These are phyloP conservation scores for Willaertia magna DNA, from an alignment of 208 protist genomes.

Conservation along the genomic window DNA sequence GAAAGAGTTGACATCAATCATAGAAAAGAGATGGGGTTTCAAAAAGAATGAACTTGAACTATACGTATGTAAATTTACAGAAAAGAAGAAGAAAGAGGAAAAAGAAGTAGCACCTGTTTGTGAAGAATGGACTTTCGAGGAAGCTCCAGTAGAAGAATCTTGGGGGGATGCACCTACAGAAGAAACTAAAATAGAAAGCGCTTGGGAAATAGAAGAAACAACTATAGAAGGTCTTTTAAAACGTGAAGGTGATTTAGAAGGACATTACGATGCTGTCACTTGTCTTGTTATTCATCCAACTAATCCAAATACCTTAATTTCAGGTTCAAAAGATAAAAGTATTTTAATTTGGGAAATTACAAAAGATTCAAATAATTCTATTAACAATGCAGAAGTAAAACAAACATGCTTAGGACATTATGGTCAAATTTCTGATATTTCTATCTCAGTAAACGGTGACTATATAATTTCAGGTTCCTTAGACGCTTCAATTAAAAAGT, in stretches of 20 bases:
- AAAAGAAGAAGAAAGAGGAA: too few species aligned
- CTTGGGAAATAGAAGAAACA: too few species aligned
- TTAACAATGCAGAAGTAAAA: background rate
- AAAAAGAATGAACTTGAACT: too few species aligned
- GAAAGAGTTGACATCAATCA: too few species aligned
- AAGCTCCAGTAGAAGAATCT: too few species aligned
- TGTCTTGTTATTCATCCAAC: background rate
- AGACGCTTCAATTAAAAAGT: slow-evolving; percentile 95
- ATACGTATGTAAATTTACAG: too few species aligned
- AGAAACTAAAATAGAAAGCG: too few species aligned
- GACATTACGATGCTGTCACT: background rate
- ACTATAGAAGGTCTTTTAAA: background rate
- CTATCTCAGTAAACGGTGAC: slow-evolving; percentile 90
- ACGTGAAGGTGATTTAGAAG: background rate
- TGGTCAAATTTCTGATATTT: slow-evolving; percentile 88
- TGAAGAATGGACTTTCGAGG: too few species aligned
- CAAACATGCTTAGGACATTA: slow-evolving; percentile 64
- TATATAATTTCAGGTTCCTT: slow-evolving; percentile 96
- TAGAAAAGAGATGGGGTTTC: too few species aligned
- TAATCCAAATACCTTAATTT: slow-evolving; percentile 1
- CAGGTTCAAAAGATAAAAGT: slow-evolving; percentile 21
- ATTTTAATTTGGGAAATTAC: slow-evolving; percentile 20
- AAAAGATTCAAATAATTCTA: background rate
- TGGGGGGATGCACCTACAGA: too few species aligned
- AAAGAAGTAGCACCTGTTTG: too few species aligned